Evolutionary conservation across 2,329 filamentous ascomycete species (phyloP).

Genomic region (Neopestalotiopsis sp.): DNA sequence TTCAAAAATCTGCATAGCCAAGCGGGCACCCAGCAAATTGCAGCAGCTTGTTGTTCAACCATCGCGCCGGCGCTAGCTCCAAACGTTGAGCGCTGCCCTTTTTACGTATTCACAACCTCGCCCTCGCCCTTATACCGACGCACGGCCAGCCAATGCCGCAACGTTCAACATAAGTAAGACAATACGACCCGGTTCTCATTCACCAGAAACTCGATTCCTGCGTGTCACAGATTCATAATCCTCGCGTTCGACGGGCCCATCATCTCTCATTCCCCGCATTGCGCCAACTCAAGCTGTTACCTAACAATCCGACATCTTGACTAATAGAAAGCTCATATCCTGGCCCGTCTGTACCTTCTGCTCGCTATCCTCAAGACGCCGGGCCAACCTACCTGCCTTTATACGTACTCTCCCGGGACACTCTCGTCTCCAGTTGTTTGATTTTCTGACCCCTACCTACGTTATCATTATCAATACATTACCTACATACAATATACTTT

Average conservation of each 20-base stretch:
- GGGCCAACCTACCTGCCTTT: not conserved
- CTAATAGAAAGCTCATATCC: slow-evolving; percentile 48
- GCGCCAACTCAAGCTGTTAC: slow-evolving; percentile 47
- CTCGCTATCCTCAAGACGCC: not conserved
- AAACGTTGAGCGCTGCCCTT: not conserved
- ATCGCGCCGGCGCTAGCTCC: slow-evolving; percentile 8
- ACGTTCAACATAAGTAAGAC: not conserved
- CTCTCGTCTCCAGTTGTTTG: not conserved
- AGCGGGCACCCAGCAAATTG: slow-evolving; percentile 12
- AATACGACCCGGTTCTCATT: slow-evolving; percentile 13
- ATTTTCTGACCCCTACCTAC: slow-evolving; percentile 2
- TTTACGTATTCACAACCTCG: slow-evolving; percentile 17
- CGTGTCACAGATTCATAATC: slow-evolving; percentile 17
- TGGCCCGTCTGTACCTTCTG: slow-evolving; percentile 10
- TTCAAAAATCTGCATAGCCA: slow-evolving; percentile 9
- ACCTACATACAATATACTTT: not conserved
- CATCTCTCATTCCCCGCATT: slow-evolving; percentile 47
- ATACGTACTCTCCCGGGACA: not conserved
- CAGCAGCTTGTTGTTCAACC: not conserved
- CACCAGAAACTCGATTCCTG: slow-evolving; percentile 7
- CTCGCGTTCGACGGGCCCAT: slow-evolving; percentile 20
- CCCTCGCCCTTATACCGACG: not conserved
- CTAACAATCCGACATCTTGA: slow-evolving; percentile 50
- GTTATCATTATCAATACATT: slow-evolving; percentile 1
- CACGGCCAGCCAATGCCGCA: slow-evolving; percentile 11